These are phyloP conservation scores for Thelephora terrestris DNA, from an alignment of 1,284 basidiomycete genomes.

Conservation along the genomic window DNA sequence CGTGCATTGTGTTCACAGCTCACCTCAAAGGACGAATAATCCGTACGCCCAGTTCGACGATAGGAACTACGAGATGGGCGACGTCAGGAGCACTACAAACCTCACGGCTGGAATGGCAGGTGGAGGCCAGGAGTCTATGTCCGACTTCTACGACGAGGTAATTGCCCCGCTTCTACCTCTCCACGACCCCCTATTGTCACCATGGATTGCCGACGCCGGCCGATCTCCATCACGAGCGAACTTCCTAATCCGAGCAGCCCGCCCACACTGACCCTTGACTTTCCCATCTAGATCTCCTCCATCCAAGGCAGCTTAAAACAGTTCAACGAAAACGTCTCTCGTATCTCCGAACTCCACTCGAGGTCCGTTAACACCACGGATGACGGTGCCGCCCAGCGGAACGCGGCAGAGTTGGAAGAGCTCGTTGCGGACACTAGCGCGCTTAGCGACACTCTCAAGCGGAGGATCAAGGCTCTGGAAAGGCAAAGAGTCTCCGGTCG, in stretches of 20 bases:
- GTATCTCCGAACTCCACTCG: slow-evolving; percentile 64
- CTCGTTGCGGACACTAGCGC: slow-evolving; percentile 73
- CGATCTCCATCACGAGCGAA: neutral
- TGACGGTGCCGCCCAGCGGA: slow-evolving; percentile 53
- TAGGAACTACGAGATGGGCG: slow-evolving; percentile 58
- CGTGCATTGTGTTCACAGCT: no score
- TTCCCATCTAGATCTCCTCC: slow-evolving; percentile 46
- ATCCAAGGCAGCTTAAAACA: slow-evolving; percentile 62
- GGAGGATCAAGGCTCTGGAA: slow-evolving; percentile 72
- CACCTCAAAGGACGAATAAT: slow-evolving; percentile 32
- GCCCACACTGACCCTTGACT: neutral
- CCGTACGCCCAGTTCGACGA: slow-evolving; percentile 61
- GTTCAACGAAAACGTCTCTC: slow-evolving; percentile 62
- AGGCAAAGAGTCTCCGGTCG: slow-evolving; percentile 60
- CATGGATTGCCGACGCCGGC: neutral
- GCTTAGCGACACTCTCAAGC: slow-evolving; percentile 66
- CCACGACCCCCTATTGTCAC: neutral
- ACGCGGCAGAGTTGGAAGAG: slow-evolving; percentile 56
- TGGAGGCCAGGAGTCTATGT: slow-evolving; percentile 43
- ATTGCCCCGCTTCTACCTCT: slow-evolving; percentile 12
- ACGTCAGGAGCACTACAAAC: slow-evolving; percentile 46
- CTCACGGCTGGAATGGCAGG: slow-evolving; percentile 24
- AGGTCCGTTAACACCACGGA: slow-evolving; percentile 74
- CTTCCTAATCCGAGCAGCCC: neutral
- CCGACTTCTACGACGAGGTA: slow-evolving; percentile 68